Evolutionary conservation across 2,329 filamentous ascomycete species (phyloP), one percentile per base, ranked within the genome.

Genomic region (Calonectria honghensis): DNA sequence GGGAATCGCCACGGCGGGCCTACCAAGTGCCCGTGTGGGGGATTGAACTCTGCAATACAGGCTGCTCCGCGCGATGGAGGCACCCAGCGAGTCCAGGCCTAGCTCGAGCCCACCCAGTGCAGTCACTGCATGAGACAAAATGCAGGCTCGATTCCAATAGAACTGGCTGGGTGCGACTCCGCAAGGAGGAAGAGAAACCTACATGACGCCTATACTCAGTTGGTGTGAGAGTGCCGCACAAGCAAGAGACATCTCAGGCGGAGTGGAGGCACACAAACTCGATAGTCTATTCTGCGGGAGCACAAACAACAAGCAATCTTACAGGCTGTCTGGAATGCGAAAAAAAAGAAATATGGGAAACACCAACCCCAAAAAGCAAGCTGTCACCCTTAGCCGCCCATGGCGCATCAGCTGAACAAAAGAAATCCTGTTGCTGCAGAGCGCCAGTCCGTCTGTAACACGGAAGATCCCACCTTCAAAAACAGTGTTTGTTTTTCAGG

Each of bases 331-430:
- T 65, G 39, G 39, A 65, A 50, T 65, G 61, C 6, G 61, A 48
- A 31, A 35, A 65, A 68, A 69, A 57, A 73, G 31, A 52, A 39
- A 65, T 20, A 57, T 29, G 18, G 11, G 9, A 65, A 39, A 39
- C 61, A 65, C 39, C 27, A 50, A 35, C 39, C 48, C 41, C 27
- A 27, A 48, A 73, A 69, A 65, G 65, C 54, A 68, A 69, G 20
- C 37, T 57, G 61, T 66, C 69, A 67, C 69, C 61, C 48, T 32
- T 37, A 72, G 31, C 69, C 61, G 51, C 63, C 31, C 37, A 67
- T 50, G 51, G 37, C 63, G 61, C 50, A 63, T 27, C 45, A 72
- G 61, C 69, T 66, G 39, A 37, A 59, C 37, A 59, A 54, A 39
- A 41, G 20, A 37, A 66, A 59, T 31, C 37, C 48, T 32, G 14